phyloP scores from a whole-genome alignment of 2,329 filamentous ascomycete genomes.

The Chaetomiaceae sp. region DNA sequence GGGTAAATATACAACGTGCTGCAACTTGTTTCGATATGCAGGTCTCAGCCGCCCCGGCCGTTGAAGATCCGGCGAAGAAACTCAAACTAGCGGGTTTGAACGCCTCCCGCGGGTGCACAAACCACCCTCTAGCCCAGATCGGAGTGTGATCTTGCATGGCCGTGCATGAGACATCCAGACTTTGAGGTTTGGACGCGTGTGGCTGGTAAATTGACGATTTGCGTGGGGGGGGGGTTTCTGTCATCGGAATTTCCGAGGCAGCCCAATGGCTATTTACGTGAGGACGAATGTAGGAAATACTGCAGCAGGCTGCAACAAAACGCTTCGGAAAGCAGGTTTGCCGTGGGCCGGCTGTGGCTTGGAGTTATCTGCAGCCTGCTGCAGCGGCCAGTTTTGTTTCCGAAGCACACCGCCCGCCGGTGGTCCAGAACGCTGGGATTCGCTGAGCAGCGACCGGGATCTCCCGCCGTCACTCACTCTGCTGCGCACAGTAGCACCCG shows the following conservation, averaged over 20 bases:
- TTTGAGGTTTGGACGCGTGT: not conserved
- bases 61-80: not conserved
- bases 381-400: conserved; percentile 6
- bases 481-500: too few species aligned
- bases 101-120: not conserved
- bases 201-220: not conserved
- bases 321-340: not conserved
- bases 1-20: not conserved
- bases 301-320: not conserved
- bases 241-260: not conserved
- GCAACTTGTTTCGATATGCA: not conserved
- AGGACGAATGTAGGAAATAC: too few species aligned
- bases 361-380: conserved; percentile 1
- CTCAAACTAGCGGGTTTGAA: conserved; percentile 5
- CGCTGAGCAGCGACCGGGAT: not conserved
- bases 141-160: conserved; percentile 4
- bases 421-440: not conserved
- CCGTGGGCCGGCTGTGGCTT: conserved; percentile 3
- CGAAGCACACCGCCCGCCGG: not conserved
- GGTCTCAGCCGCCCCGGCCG: conserved; percentile 5
- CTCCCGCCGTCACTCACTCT: too few species aligned
- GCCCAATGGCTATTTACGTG: not conserved
- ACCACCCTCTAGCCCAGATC: not conserved
- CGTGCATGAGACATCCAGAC: not conserved
- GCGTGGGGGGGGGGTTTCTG: not conserved